Conservation (phyloP, 345 rosid species). For the Eucalyptus virginea region DNA sequence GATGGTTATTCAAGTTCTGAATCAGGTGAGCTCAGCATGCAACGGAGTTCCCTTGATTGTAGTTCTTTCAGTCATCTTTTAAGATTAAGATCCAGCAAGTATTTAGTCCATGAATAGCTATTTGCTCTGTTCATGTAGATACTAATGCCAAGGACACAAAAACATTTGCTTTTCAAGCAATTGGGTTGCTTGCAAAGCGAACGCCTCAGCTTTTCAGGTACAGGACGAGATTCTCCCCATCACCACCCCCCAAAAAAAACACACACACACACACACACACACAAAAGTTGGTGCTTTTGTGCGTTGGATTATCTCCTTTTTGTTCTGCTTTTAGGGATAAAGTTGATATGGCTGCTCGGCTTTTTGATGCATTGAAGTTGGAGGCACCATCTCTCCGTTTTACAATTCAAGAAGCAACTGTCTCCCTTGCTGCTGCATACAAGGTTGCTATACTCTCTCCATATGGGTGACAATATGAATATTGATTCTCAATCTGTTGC, state of each 20-base stretch:
- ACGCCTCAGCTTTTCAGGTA: slow-evolving; percentile 91
- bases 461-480: background rate
- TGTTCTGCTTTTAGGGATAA: slow-evolving; percentile 49
- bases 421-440: slow-evolving; percentile 77
- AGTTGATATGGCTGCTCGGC: slow-evolving; percentile 82
- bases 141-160: slow-evolving; percentile 60
- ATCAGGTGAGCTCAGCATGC: slow-evolving; percentile 43
- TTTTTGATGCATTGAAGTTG: slow-evolving; percentile 75
- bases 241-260: background rate
- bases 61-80: background rate
- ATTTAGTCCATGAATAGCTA: background rate
- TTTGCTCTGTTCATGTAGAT: slow-evolving; percentile 30
- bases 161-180: slow-evolving; percentile 79
- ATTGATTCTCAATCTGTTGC: background rate
- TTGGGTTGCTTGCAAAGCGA: slow-evolving; percentile 86
- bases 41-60: background rate
- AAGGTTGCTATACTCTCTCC: slow-evolving; percentile 28
- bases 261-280: background rate
- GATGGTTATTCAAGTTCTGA: slow-evolving; percentile 61
- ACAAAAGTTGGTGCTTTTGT: background rate
- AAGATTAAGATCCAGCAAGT: background rate
- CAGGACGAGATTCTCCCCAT: background rate
- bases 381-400: slow-evolving; percentile 67
- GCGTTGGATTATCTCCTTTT: background rate
- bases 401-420: slow-evolving; percentile 74